phyloP scores from a whole-genome alignment of 495 filamentous ascomycete species.

The Hypomontagnella submonticulosa region DNA sequence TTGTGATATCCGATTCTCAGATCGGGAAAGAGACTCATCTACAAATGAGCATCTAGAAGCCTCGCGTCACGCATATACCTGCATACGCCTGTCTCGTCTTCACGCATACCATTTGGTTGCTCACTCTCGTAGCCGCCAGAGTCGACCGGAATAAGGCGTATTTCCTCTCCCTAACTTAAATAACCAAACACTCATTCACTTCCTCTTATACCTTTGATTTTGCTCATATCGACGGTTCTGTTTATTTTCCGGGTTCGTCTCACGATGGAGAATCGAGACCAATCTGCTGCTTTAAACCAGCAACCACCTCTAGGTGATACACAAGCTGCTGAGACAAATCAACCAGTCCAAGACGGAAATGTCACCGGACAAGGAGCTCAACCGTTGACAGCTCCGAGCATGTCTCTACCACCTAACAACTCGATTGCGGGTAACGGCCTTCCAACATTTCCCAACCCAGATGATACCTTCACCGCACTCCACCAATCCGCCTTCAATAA shows the following conservation, averaged over 20 bases:
- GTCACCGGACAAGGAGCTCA: slow-evolving; percentile 16
- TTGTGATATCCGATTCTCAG: background rate
- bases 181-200: background rate
- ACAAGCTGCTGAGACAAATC: slow-evolving; percentile 14
- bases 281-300: slow-evolving; percentile 15
- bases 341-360: slow-evolving; percentile 16
- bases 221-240: background rate
- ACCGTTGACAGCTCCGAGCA: slow-evolving; percentile 5
- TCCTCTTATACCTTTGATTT: background rate
- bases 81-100: slow-evolving; percentile 14
- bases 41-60: slow-evolving; percentile 12
- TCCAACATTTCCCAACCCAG: slow-evolving; percentile 21
- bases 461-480: slow-evolving; percentile 23
- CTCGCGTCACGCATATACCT: slow-evolving; percentile 1
- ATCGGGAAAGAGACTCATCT: background rate
- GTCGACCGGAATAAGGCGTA: background rate
- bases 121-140: slow-evolving; percentile 7
- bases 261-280: slow-evolving; percentile 37
- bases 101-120: slow-evolving; percentile 1
- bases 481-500: slow-evolving; percentile 32
- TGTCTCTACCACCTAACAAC: slow-evolving; percentile 18
- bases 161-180: slow-evolving; percentile 1
- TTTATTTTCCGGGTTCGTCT: background rate
- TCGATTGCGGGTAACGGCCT: slow-evolving; percentile 24
- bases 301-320: slow-evolving; percentile 9